A percentile compares a stretch with the other conserved stretches of the same genome.
These are phyloP conservation scores for Cytospora piceae DNA, from an alignment of 2,329 filamentous ascomycete species.

Conservation along the genomic window DNA sequence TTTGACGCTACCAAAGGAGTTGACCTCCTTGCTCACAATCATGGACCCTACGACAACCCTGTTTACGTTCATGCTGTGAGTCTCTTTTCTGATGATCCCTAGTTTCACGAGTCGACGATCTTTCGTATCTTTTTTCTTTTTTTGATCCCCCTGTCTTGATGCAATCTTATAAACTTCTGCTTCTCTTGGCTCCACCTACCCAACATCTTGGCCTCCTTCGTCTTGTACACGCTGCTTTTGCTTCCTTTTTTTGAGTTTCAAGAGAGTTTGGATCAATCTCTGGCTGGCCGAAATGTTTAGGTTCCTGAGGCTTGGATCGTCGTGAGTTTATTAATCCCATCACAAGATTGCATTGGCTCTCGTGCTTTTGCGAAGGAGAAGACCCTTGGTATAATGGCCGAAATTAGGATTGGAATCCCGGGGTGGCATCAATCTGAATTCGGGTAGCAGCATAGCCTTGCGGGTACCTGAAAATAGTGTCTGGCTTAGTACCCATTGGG, in stretches of 20 bases:
- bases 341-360: background rate
- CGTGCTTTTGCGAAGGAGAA: conserved; percentile 7
- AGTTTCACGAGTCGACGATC: conserved; percentile 30
- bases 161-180: conserved; percentile 25
- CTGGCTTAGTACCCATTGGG: conserved; percentile 24
- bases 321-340: conserved; percentile 20
- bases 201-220: conserved; percentile 5
- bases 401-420: conserved; percentile 25
- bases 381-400: background rate
- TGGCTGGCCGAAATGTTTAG: conserved; percentile 22
- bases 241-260: conserved; percentile 16
- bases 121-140: conserved; percentile 27
- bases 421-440: conserved; percentile 2
- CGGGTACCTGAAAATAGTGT: conserved; percentile 28
- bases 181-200: conserved; percentile 19
- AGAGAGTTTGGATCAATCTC: conserved; percentile 3
- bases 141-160: conserved; percentile 13
- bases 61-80: conserved; percentile 71
- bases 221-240: conserved; percentile 22
- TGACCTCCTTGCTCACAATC: conserved; percentile 33
- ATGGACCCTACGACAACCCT: conserved; percentile 69
- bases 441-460: conserved; percentile 27
- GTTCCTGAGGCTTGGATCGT: conserved; percentile 24
- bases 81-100: conserved; percentile 40
- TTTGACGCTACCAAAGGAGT: conserved; percentile 28